Percentiles rank a stretch among this genome's conserved stretches.
Evolutionary conservation across 2,329 filamentous ascomycete species (phyloP).

Genomic region (Lachnellula cervina): DNA sequence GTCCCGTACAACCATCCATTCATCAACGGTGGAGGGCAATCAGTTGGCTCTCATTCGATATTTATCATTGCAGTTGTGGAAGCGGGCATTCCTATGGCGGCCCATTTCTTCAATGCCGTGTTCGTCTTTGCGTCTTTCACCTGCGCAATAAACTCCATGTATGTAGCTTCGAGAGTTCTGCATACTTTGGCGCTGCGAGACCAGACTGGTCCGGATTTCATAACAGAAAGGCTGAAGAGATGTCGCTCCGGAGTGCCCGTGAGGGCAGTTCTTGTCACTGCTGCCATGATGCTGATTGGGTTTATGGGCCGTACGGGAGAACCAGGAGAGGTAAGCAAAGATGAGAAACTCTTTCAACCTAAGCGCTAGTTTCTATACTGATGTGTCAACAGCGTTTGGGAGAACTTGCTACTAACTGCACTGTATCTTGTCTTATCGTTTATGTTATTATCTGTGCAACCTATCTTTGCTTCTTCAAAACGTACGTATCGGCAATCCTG

Average conservation of each 20-base stretch:
- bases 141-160: constrained; percentile 37
- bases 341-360: background rate
- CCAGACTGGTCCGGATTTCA: constrained; percentile 38
- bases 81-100: constrained; percentile 33
- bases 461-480: constrained; percentile 37
- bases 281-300: constrained; percentile 35
- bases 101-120: constrained; percentile 37
- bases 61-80: constrained; percentile 38
- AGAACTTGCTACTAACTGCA: constrained; percentile 36
- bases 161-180: constrained; percentile 35
- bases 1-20: constrained; percentile 37
- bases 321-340: constrained; percentile 33
- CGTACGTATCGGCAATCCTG: constrained; percentile 23
- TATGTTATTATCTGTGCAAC: constrained; percentile 38
- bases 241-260: constrained; percentile 37
- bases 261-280: constrained; percentile 37
- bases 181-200: constrained; percentile 36
- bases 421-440: constrained; percentile 37
- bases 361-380: constrained; percentile 1
- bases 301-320: constrained; percentile 37
- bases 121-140: constrained; percentile 37
- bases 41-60: constrained; percentile 33
- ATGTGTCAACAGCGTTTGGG: constrained; percentile 30
- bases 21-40: constrained; percentile 36
- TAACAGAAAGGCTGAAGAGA: constrained; percentile 34